These are phyloP conservation scores for Colletotrichum acutatum DNA, from an alignment of 2,329 filamentous ascomycete species.

Conservation along the genomic window DNA sequence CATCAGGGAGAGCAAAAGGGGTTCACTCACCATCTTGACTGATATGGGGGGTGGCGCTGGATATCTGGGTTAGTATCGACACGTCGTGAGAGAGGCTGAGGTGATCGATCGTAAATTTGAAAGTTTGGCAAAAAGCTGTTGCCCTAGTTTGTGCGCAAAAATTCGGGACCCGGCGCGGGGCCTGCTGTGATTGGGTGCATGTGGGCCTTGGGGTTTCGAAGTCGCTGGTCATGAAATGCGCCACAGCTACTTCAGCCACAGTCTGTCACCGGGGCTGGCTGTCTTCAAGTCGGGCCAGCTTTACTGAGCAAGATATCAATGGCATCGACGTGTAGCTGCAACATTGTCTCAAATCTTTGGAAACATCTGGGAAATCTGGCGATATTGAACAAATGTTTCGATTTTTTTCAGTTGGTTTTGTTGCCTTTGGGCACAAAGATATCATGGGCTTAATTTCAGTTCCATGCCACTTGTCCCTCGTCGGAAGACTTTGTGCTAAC, in stretches of 20 bases:
- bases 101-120: conserved; percentile 5
- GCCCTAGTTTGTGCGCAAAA: conserved; percentile 18
- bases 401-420: no score
- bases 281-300: background rate
- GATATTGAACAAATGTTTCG: background rate
- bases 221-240: background rate
- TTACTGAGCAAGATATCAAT: background rate
- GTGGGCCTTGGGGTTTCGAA: conserved; percentile 4
- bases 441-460: no score
- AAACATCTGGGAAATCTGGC: background rate
- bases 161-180: conserved; percentile 10
- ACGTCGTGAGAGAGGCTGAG: conserved; percentile 29
- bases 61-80: conserved; percentile 36
- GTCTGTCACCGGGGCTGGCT: background rate
- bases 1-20: conserved; percentile 20
- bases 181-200: conserved; percentile 2
- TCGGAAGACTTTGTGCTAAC: no score
- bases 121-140: background rate
- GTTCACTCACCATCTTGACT: conserved; percentile 36
- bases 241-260: background rate
- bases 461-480: no score
- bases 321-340: background rate
- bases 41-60: conserved; percentile 36
- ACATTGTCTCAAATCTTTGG: background rate
- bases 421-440: no score